Percentiles rank a stretch among this genome's conserved stretches.
Conservation (phyloP, 2,329 filamentous ascomycete genomes). For the Penicillium sp. region DNA sequence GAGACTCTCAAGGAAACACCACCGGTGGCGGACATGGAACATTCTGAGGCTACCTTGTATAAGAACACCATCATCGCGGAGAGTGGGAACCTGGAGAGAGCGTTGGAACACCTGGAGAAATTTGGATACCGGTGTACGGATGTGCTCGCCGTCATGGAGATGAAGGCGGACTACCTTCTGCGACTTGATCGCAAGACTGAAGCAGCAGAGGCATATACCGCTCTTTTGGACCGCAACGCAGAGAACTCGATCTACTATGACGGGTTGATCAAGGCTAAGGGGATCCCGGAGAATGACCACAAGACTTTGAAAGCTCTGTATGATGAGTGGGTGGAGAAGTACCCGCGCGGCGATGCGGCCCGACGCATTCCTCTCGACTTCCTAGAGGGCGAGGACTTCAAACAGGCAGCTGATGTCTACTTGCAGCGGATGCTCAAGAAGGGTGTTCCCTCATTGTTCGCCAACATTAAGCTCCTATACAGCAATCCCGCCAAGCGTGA, state of each 20-base stretch:
- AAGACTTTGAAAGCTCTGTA: constrained; percentile 71
- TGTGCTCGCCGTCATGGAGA: constrained; percentile 78
- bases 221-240: constrained; percentile 78
- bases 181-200: constrained; percentile 74
- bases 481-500: constrained; percentile 71
- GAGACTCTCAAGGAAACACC: constrained; percentile 83
- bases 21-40: constrained; percentile 76
- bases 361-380: constrained; percentile 87
- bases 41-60: constrained; percentile 91
- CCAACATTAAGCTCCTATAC: constrained; percentile 94
- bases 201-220: constrained; percentile 75
- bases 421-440: constrained; percentile 81
- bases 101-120: constrained; percentile 79
- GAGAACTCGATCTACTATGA: constrained; percentile 87
- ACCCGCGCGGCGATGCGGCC: constrained; percentile 78
- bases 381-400: constrained; percentile 77
- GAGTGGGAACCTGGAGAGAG: constrained; percentile 75
- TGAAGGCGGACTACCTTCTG: constrained; percentile 77
- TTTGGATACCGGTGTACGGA: constrained; percentile 77
- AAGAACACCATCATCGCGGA: constrained; percentile 95
- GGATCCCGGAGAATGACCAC: constrained; percentile 59
- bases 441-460: constrained; percentile 92
- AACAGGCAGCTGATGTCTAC: constrained; percentile 72
- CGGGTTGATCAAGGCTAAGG: constrained; percentile 67
- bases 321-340: constrained; percentile 75